A percentile compares a stretch with the other conserved stretches of the same genome.
Conservation (phyloP, 2,329 filamentous ascomycete genomes). For the Aureobasidium subglaciale region DNA sequence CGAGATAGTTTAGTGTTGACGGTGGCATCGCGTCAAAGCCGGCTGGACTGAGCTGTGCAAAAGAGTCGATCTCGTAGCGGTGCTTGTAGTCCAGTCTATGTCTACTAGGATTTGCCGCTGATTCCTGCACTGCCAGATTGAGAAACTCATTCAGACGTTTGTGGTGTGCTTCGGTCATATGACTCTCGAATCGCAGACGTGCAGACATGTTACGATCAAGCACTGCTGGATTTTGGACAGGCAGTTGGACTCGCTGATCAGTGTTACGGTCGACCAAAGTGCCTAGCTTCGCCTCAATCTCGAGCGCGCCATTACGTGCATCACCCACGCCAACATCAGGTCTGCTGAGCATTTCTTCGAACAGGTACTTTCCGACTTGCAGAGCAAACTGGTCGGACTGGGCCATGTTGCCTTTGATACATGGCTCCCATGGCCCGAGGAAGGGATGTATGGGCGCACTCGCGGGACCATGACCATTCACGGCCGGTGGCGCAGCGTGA, state of each 20-base stretch:
- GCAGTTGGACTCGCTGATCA: slow-evolving; percentile 59
- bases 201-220: slow-evolving; percentile 47
- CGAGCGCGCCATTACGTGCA: slow-evolving; percentile 63
- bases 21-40: slow-evolving; percentile 54
- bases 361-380: slow-evolving; percentile 15
- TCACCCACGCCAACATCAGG: slow-evolving; percentile 50
- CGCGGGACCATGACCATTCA: slow-evolving; percentile 3
- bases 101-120: slow-evolving; percentile 38
- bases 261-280: slow-evolving; percentile 68
- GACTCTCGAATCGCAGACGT: slow-evolving; percentile 65
- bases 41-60: slow-evolving; percentile 64
- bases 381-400: slow-evolving; percentile 1
- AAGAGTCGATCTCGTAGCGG: slow-evolving; percentile 64
- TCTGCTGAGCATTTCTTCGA: neutral
- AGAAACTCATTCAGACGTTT: slow-evolving; percentile 76
- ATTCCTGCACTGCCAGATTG: slow-evolving; percentile 59
- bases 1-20: slow-evolving; percentile 20
- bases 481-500: neutral
- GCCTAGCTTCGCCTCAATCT: slow-evolving; percentile 92
- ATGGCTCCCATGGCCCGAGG: slow-evolving; percentile 17
- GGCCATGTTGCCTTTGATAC: slow-evolving; percentile 12
- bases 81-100: slow-evolving; percentile 73
- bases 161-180: slow-evolving; percentile 83
- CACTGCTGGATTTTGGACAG: slow-evolving; percentile 64
- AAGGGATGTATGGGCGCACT: neutral